Base-by-base conservation (phyloP, 306 rosid genomes). In the Abrus pulchellus region DNA sequence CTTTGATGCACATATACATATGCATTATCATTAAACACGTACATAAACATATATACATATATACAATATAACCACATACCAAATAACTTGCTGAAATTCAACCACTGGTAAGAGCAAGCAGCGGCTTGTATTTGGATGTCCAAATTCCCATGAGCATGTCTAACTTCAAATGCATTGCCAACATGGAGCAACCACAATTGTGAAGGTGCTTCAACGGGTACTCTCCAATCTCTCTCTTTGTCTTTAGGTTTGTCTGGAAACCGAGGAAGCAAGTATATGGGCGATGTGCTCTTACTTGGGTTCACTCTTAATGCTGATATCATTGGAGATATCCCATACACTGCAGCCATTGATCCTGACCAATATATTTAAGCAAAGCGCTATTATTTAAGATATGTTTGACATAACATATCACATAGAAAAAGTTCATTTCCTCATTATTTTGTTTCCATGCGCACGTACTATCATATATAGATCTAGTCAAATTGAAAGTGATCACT, bases 71-170 rank as follows among this genome's bases (percentile, higher is more conserved):
- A 20, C 0, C 10, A 44, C 34, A 9, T 82, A 92, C 98, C 99
- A 49, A 94, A 93, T 56, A 94, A 75, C 5, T 86, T 94, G 1
- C 88, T 84, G 56, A 94, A 93, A 68, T 94, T 93, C 92, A 94
- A 94, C 97, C 99, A 94, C 2, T 89, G 90, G 71, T 94, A 94
- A 34, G 97, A 94, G 86, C 97, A 94, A 84, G 95, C 92, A 38
- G 86, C 62, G 10, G 97, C 99, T 2, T 75, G 94, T 12, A 94
- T 87, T 78, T 90, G 90, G 48, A 94, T 88, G 8, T 90, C 85
- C 40, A 81, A 82, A 67, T 59, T 87, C 1, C 92, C 94, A 38
- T 89, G 55, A 1, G 32, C 6, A 56, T 90, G 86, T 41, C 7
- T 55, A 67, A 49, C 44, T 66, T 91, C 86, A 50, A 84, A 91